phyloP scores from a whole-genome alignment of 164 flowering plant species.

The Nelumbo lutea region DNA sequence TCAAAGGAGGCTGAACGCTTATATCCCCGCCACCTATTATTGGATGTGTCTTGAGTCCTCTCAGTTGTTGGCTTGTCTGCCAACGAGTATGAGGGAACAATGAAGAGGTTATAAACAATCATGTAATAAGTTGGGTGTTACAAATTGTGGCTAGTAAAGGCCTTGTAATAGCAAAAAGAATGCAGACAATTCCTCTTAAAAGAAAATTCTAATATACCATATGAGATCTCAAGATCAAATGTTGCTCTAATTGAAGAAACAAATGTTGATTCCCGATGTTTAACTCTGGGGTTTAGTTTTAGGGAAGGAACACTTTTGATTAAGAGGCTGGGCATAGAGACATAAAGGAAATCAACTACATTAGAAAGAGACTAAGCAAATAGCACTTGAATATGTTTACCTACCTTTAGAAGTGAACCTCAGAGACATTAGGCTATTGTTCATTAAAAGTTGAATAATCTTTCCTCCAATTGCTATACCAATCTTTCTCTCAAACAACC shows the following conservation, averaged over 20 bases:
- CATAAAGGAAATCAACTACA: not conserved
- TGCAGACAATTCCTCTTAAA: not conserved
- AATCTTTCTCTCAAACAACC: slow-evolving; percentile 41
- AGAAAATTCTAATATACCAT: not conserved
- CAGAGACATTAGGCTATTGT: slow-evolving; percentile 26
- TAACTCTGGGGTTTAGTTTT: too few species aligned
- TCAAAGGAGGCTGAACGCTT: slow-evolving; percentile 65
- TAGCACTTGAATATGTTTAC: slow-evolving; percentile 1
- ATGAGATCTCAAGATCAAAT: not conserved
- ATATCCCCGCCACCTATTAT: slow-evolving; percentile 47
- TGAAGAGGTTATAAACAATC: not conserved
- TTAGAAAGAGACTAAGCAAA: not conserved
- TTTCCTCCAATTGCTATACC: slow-evolving; percentile 42
- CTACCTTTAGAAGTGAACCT: slow-evolving; percentile 43
- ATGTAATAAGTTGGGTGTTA: not conserved
- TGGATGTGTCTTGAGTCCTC: slow-evolving; percentile 41
- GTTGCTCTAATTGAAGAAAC: not conserved
- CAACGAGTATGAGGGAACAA: not conserved
- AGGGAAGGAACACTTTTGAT: too few species aligned
- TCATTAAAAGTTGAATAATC: slow-evolving; percentile 37
- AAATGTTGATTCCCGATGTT: too few species aligned
- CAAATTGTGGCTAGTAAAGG: not conserved
- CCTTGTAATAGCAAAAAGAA: not conserved
- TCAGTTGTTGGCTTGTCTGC: slow-evolving; percentile 45
- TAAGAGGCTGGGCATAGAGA: too few species aligned